Conservation (phyloP, 2,329 filamentous ascomycete genomes). For the Penicillium brasilianum region DNA sequence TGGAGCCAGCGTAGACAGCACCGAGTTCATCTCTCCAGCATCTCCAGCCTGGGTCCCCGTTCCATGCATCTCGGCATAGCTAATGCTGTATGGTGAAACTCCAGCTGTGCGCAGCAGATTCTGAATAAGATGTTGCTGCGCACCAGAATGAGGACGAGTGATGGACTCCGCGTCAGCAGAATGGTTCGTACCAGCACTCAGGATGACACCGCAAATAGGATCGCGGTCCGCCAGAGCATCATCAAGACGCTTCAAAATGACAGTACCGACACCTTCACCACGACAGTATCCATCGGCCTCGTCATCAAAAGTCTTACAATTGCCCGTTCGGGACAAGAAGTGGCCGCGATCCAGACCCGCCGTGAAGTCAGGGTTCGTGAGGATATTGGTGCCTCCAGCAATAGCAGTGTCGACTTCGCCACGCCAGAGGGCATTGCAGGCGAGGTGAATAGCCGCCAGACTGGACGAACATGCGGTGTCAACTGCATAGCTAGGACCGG, state of each 20-base stretch:
- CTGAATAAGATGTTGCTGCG: conserved; percentile 45
- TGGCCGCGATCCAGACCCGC: conserved; percentile 66
- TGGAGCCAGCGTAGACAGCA: conserved; percentile 43
- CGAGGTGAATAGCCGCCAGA: conserved; percentile 70
- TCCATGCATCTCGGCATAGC: conserved; percentile 49
- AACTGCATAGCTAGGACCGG: conserved; percentile 70
- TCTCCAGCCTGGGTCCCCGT: conserved; percentile 51
- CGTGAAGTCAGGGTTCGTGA: conserved; percentile 81
- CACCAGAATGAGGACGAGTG: conserved; percentile 46
- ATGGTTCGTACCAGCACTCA: conserved; percentile 50
- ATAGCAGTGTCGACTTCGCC: conserved; percentile 80
- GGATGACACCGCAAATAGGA: conserved; percentile 50
- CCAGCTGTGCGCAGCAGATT: conserved; percentile 42
- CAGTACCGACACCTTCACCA: conserved; percentile 55
- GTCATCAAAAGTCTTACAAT: conserved; percentile 57
- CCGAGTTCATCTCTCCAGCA: conserved; percentile 44
- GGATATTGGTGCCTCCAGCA: conserved; percentile 73
- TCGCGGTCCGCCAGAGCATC: conserved; percentile 58
- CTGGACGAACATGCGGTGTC: conserved; percentile 72
- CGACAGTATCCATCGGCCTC: conserved; percentile 61
- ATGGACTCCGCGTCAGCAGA: conserved; percentile 54
- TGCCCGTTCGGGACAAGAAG: conserved; percentile 42
- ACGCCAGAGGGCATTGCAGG: conserved; percentile 72
- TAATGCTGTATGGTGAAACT: conserved; percentile 43
- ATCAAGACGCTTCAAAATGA: conserved; percentile 58